Base-by-base conservation (phyloP, 192 early-diverging fungal species). In the Rhizophagus clarus region DNA sequence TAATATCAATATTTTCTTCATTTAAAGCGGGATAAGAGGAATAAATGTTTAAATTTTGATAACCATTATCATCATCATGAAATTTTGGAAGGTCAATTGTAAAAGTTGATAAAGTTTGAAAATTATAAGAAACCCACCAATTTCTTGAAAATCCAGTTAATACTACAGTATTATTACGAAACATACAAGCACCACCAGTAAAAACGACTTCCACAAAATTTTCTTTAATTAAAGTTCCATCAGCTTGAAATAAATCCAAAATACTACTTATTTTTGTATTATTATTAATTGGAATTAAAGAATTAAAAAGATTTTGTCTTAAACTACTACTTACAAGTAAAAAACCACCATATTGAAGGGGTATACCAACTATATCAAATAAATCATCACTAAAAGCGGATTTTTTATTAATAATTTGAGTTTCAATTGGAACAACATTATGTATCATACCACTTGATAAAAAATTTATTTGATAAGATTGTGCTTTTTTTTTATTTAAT, bases 361-460 rank as follows among this genome's bases (percentile, higher is more conserved):
- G 66, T 31, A 68, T 34, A 68, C 29, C 66, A 68, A 31, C 66
- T 20, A 68, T 10, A 34, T 68, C 32, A 6, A 68, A 22, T 6
- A 68, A 68, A 68, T 68, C 66, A 14, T 17, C 32, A n/a, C n/a
- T n/a, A 31, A 68, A 68, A 68, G 29, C 17, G 8, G 66, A 28
- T 37, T 31, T 68, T 20, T 68, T 32, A 32, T 32, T 68, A 8
- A 29, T 68, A 68, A 68, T 68, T 20, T 68, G 28, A 20, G 32
- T 37, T 68, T 31, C 17, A 68, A 68, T 28, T 14, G 66, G 66
- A 2, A 68, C 31, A 17, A 68, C 32, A 34, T 68, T 32, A 37
- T 68, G 66, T 32, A 68, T 31, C 66, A 68, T 68, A 20, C 66
- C 66, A 68, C 66, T 68, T 37, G 66, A 68, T 68, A 68, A 68